These are phyloP conservation scores for barley (Hordeum vulgare) DNA, from an alignment of 176 grass and related monocot species.

Conservation along the genomic window MorexV3_pseudomolecules_assembly NC_058520.1:116280958-116281457, in stretches of 20 bases:
- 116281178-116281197: neutral
- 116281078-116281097: neutral
- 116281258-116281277: neutral
- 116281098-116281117: neutral
- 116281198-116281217: neutral
- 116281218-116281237: neutral
- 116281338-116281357: neutral
- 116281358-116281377: neutral
- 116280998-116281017: conserved; percentile 23
- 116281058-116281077: neutral
- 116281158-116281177: neutral
- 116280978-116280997: neutral
- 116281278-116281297: neutral
- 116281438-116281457: neutral
- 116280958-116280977: conserved; percentile 20
- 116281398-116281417: neutral
- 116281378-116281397: neutral
- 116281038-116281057: conserved; percentile 58
- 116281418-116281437: neutral
- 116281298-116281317: neutral
- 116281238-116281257: neutral
- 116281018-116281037: conserved; percentile 30
- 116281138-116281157: neutral
- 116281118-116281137: neutral
- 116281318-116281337: neutral